These are phyloP conservation scores for Zymoseptoria tritici DNA, from an alignment of 2,329 filamentous ascomycete species.

Conservation along the genomic window DNA sequence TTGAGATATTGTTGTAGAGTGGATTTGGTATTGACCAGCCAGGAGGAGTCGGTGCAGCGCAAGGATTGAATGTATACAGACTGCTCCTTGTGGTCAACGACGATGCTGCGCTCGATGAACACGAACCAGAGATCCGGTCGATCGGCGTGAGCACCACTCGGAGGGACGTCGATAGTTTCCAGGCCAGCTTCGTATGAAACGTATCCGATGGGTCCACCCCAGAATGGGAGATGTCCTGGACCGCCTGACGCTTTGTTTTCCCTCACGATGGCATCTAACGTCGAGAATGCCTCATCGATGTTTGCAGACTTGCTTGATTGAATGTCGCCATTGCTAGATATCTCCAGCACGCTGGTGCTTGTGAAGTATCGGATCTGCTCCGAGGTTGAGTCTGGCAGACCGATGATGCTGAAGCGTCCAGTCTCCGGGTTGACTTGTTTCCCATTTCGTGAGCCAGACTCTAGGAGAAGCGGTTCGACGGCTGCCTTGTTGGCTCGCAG, in stretches of 20 bases:
- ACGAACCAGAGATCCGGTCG: conserved; percentile 66
- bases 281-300: conserved; percentile 34
- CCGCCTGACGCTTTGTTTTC: conserved; percentile 30
- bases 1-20: conserved; percentile 1
- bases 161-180: conserved; percentile 47
- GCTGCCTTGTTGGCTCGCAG: conserved; percentile 25
- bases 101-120: conserved; percentile 69
- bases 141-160: conserved; percentile 30
- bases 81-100: conserved; percentile 63
- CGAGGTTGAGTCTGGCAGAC: conserved; percentile 45
- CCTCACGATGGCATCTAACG: conserved; percentile 34
- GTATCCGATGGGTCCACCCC: conserved; percentile 78
- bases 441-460: conserved; percentile 41
- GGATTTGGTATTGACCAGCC: conserved; percentile 15
- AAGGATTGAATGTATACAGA: conserved; percentile 62
- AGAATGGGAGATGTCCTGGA: conserved; percentile 50
- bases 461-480: conserved; percentile 37
- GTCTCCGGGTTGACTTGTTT: conserved; percentile 39
- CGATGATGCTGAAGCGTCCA: conserved; percentile 68
- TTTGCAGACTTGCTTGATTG: neutral
- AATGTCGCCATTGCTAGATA: conserved; percentile 5
- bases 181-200: conserved; percentile 79
- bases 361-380: conserved; percentile 21
- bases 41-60: conserved; percentile 34
- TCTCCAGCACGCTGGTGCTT: conserved; percentile 8